Conservation (phyloP, 345 rosid genomes). For the Syzygium oleosum region DNA sequence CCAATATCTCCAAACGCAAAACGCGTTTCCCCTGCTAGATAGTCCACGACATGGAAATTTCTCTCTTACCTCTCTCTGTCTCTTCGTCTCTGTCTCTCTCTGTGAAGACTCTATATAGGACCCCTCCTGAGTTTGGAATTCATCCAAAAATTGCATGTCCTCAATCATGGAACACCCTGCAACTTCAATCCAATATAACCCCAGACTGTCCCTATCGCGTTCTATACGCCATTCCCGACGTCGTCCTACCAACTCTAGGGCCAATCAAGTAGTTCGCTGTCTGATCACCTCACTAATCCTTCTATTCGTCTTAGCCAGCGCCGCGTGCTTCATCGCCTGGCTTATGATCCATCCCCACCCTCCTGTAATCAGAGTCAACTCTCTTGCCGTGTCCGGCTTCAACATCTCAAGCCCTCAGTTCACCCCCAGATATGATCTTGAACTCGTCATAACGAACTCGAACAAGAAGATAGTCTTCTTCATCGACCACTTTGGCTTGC, state of each 20-base stretch:
- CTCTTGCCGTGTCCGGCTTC: slow-evolving; percentile 12
- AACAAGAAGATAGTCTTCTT: slow-evolving; percentile 7
- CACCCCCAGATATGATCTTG: background rate
- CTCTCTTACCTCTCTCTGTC: background rate
- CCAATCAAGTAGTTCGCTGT: background rate
- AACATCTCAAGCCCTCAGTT: background rate
- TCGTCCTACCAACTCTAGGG: background rate
- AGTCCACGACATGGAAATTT: background rate
- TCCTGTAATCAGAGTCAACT: slow-evolving; percentile 12
- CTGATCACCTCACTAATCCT: background rate
- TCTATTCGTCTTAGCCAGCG: background rate
- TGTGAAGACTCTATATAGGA: background rate
- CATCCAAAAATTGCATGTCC: background rate
- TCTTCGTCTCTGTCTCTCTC: no score
- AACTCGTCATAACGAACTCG: slow-evolving; percentile 4
- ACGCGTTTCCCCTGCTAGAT: background rate
- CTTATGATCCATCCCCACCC: slow-evolving; percentile 8
- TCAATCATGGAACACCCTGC: background rate
- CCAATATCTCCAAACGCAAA: background rate
- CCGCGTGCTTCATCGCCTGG: slow-evolving; percentile 8
- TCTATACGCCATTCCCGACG: background rate
- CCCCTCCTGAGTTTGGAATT: background rate
- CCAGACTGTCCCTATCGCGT: background rate
- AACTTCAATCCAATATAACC: rapidly evolving
- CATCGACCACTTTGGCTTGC: background rate